Evolutionary conservation across 176 grass and related monocot genomes (phyloP), one percentile per base, ranked within the genome.

Genomic region (Juncus effusus): DNA sequence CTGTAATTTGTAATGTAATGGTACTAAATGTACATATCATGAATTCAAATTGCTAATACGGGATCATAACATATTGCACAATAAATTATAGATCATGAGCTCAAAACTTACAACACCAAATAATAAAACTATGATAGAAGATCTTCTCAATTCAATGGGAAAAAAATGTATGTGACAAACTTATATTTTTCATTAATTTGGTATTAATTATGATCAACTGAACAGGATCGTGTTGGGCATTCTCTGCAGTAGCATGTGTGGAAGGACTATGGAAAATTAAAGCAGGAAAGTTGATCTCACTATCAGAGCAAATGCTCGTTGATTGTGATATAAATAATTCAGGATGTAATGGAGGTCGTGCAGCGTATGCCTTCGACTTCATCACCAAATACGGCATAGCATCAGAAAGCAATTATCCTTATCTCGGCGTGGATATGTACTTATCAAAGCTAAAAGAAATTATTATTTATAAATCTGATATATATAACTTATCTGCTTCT

Each of bases 181-280:
- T 28, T 28, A 28, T 28, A 28, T 28, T 28, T 28, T 28, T 28
- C 19, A 1, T 28, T 28, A 28, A 28, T 28, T 28, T 28, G 19
- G 19, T 28, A 28, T 28, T 28, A 28, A 28, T 28, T 28, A 28
- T 28, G 10, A 62, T 10, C 16, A n/a, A 58, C 37, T 65, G 54
- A 38, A 10, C 7, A 82, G 80, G 80, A 13, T 51, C 72, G 71
- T 82, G 80, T 13, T 82, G 80, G 80, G 80, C 80, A 15, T 82
- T 82, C 42, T 82, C 79, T 1, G 56, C 79, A 4, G 65, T 76
- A 41, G 79, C 65, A 3, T 63, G 72, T 3, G 65, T 82, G 47
- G 80, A 82, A 65, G 66, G 65, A 36, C 64, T 82, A 56, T 64
- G 69, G 19, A 11, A 82, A 59, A 82, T 82, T 16, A 70, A 70